Conservation (phyloP, 805 yeast species). For the Jamesozyma jinghongensis region DNA sequence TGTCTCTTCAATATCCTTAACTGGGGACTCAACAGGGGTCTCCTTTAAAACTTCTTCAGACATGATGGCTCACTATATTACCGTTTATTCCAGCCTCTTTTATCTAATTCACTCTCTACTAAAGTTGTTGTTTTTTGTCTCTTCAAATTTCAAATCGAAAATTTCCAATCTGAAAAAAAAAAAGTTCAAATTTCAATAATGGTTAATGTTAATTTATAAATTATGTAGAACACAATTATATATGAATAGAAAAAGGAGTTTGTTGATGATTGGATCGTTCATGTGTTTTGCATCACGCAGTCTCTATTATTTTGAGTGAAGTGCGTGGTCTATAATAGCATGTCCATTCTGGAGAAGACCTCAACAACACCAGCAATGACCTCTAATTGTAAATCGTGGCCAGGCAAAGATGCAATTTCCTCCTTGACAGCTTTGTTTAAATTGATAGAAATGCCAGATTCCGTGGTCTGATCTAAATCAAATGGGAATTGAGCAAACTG, state of each 20-base stretch:
- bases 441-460: conserved; percentile 64
- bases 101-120: too few relatives aligned
- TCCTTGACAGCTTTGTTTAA: conserved; percentile 39
- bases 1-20: conserved; percentile 2
- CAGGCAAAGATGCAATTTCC: conserved; percentile 36
- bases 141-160: too few relatives aligned
- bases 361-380: conserved; percentile 86
- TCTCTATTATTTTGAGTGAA: too few relatives aligned
- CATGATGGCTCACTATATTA: background rate
- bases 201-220: background rate
- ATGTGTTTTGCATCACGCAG: too few relatives aligned
- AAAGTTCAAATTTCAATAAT: background rate
- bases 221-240: background rate
- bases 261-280: too few relatives aligned
- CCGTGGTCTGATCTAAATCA: conserved; percentile 41
- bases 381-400: conserved; percentile 62
- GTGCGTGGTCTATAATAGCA: conserved; percentile 50
- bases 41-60: background rate
- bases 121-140: too few relatives aligned
- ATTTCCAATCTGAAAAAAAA: too few relatives aligned
- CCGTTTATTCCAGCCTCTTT: background rate
- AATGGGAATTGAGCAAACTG: conserved; percentile 87
- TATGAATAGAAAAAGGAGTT: background rate
- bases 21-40: background rate
- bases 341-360: conserved; percentile 88